Evolutionary conservation across 306 rosid species (phyloP).

Genomic region (Sphenostylis stenocarpa): DNA sequence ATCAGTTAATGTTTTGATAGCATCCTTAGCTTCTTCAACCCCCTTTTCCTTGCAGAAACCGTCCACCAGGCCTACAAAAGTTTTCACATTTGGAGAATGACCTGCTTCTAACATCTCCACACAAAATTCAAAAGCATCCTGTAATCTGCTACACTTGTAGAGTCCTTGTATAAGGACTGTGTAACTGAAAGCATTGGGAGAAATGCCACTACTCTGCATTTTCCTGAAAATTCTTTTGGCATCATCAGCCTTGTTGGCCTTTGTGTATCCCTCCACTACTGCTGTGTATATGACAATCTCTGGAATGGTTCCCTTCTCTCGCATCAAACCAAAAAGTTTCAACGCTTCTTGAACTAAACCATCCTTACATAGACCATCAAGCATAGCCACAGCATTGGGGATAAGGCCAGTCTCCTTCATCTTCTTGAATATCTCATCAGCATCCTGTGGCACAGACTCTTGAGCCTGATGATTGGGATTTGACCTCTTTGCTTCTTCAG

Average conservation of each 20-base stretch:
- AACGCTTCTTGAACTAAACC: slow-evolving; percentile 92
- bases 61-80: slow-evolving; percentile 72
- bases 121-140: slow-evolving; percentile 67
- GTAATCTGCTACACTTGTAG: slow-evolving; percentile 46
- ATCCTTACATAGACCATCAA: slow-evolving; percentile 94
- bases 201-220: slow-evolving; percentile 71
- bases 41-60: slow-evolving; percentile 64
- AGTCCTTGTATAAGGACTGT: slow-evolving; percentile 73
- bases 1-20: slow-evolving; percentile 55
- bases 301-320: slow-evolving; percentile 91
- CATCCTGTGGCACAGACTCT: slow-evolving; percentile 57
- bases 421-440: slow-evolving; percentile 80
- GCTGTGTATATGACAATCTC: slow-evolving; percentile 91
- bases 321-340: slow-evolving; percentile 84
- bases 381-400: slow-evolving; percentile 96
- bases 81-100: slow-evolving; percentile 69
- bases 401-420: slow-evolving; percentile 95
- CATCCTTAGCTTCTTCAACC: slow-evolving; percentile 59
- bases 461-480: slow-evolving; percentile 21
- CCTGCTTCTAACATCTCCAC: slow-evolving; percentile 87
- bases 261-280: slow-evolving; percentile 82
- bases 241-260: slow-evolving; percentile 73
- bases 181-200: slow-evolving; percentile 81
- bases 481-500: slow-evolving; percentile 33
- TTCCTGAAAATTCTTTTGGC: slow-evolving; percentile 81